phyloP scores from a whole-genome alignment of 2,329 filamentous ascomycete species.

The Davidsoniella virescens region DNA sequence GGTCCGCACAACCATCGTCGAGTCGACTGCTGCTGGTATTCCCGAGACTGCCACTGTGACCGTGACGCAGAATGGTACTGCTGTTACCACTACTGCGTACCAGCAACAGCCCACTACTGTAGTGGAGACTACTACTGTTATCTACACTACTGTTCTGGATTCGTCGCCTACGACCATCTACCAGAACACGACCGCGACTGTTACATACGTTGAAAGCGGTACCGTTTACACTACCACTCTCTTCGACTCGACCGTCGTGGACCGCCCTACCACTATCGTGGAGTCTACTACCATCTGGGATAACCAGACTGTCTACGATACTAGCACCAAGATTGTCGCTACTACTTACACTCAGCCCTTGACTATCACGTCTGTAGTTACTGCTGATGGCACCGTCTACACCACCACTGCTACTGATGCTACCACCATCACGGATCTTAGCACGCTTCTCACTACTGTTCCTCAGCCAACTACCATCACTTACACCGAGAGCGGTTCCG shows the following conservation, averaged over 20 bases:
- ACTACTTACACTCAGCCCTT: background rate
- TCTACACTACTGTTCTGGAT: background rate
- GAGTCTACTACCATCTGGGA: background rate
- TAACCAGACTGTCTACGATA: slow-evolving; percentile 1
- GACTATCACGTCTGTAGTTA: background rate
- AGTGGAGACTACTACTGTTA: slow-evolving; percentile 1
- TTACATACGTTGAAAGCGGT: background rate
- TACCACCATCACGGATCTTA: slow-evolving; percentile 1
- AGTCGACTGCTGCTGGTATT: background rate
- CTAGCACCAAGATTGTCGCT: background rate
- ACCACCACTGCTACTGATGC: background rate
- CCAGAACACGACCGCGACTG: background rate
- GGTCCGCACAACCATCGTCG: background rate
- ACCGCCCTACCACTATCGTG: slow-evolving; percentile 2
- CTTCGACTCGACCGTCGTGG: background rate
- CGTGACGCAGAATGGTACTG: background rate
- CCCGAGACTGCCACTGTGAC: background rate
- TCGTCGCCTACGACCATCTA: too few relatives aligned
- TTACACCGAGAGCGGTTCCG: background rate
- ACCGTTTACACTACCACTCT: slow-evolving; percentile 1
- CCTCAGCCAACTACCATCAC: slow-evolving; percentile 3
- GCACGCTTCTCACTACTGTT: background rate
- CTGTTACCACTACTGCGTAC: background rate
- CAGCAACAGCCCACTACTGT: background rate
- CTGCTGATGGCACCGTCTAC: background rate